These are phyloP conservation scores for Hamigera avellanea DNA, from an alignment of 495 filamentous ascomycete species.

Conservation along the genomic window DNA sequence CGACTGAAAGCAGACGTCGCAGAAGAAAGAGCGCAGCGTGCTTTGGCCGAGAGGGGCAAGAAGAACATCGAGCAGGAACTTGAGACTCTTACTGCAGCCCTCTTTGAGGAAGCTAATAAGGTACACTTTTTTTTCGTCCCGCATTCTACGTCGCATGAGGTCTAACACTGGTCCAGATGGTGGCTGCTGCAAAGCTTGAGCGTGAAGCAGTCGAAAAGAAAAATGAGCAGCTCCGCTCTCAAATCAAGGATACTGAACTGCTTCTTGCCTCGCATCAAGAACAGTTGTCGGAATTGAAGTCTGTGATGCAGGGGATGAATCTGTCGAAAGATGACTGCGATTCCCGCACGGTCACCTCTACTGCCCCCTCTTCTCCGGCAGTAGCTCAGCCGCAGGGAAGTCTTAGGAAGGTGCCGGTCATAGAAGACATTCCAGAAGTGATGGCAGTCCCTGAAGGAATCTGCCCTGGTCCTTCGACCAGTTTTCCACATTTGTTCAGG, in stretches of 20 bases:
- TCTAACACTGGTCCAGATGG: constrained; percentile 57
- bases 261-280: constrained; percentile 84
- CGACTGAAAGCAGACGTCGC: constrained; percentile 54
- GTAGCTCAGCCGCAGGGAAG: constrained; percentile 12
- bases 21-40: constrained; percentile 49
- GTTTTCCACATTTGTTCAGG: constrained; percentile 70
- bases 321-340: constrained; percentile 58
- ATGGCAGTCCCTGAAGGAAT: constrained; percentile 39
- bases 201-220: constrained; percentile 63
- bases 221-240: constrained; percentile 66
- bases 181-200: constrained; percentile 64
- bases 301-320: constrained; percentile 82
- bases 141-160: constrained; percentile 1
- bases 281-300: constrained; percentile 82
- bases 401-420: constrained; percentile 12
- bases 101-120: constrained; percentile 93
- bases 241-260: constrained; percentile 75
- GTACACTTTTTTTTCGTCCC: constrained; percentile 24
- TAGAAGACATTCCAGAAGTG: constrained; percentile 6
- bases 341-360: constrained; percentile 41
- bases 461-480: constrained; percentile 68
- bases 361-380: constrained; percentile 58
- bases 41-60: constrained; percentile 56
- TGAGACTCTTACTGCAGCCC: constrained; percentile 73
- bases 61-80: constrained; percentile 70